phyloP scores from a whole-genome alignment of 1,139 yeast genomes.

The Diutina sp. region DNA sequence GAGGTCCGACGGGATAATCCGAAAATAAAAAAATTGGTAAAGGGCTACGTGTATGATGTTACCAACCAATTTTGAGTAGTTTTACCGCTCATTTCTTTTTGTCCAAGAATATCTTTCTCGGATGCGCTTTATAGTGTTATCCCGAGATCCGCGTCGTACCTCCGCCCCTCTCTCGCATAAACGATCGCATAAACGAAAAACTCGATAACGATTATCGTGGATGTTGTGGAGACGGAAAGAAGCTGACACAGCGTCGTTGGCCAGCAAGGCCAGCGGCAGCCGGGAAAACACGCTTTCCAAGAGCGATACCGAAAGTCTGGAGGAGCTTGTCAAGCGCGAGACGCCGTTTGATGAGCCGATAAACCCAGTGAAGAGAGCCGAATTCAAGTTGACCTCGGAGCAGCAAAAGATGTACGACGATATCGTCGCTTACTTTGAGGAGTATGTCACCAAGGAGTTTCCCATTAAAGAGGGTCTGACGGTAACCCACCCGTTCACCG shows the following conservation, averaged over 20 bases:
- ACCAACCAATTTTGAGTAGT: too few species aligned
- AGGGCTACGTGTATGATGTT: too few species aligned
- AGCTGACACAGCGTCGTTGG: not conserved
- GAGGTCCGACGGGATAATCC: not conserved
- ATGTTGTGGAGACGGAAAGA: not conserved
- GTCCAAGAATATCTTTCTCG: conserved; percentile 2
- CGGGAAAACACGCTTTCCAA: conserved; percentile 3
- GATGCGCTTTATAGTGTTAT: conserved; percentile 2
- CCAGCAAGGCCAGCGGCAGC: not conserved
- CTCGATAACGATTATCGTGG: not conserved
- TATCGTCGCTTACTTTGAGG: conserved; percentile 6
- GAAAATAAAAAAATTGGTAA: too few species aligned
- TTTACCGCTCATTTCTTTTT: too few species aligned
- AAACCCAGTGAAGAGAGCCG: conserved; percentile 21
- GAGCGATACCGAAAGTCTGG: not conserved
- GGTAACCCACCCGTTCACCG: conserved; percentile 6
- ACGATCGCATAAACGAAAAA: not conserved
- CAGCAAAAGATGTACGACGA: conserved; percentile 7
- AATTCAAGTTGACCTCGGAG: conserved; percentile 7
- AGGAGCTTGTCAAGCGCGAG: conserved; percentile 17
- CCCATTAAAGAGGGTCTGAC: conserved; percentile 7
- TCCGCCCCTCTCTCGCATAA: not conserved
- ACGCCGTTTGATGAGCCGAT: conserved; percentile 30
- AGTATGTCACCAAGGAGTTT: conserved; percentile 4
- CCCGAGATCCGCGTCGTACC: conserved; percentile 1